Percentiles rank a stretch among this genome's conserved stretches.
Conservation (phyloP, 768 basidiomycete genomes). For the Pisolithus microcarpus region DNA sequence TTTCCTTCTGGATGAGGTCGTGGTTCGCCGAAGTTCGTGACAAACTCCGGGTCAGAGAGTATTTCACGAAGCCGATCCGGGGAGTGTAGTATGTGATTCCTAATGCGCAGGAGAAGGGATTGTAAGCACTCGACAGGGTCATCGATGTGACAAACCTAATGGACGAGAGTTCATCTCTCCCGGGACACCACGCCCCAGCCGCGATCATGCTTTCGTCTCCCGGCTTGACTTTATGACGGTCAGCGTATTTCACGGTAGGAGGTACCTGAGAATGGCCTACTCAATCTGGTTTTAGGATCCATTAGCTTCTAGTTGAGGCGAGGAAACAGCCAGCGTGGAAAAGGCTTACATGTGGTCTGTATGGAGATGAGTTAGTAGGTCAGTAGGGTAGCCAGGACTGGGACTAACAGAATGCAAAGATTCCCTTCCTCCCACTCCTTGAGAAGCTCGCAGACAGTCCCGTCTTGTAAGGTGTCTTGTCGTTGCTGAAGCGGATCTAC, state of each 20-base stretch:
- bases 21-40: constrained; percentile 68
- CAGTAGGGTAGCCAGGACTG: not conserved
- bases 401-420: constrained; percentile 76
- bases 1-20: constrained; percentile 53
- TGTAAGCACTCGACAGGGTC: not conserved
- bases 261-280: constrained; percentile 8
- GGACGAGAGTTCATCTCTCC: constrained; percentile 68
- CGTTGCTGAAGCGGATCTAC: constrained; percentile 83
- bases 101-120: constrained; percentile 12
- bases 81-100: constrained; percentile 57
- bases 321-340: not conserved
- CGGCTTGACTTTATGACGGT: constrained; percentile 45
- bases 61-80: constrained; percentile 56
- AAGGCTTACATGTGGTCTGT: constrained; percentile 18
- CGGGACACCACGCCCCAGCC: constrained; percentile 75
- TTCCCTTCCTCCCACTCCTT: constrained; percentile 82
- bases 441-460: constrained; percentile 79
- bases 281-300: constrained; percentile 9
- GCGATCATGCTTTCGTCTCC: constrained; percentile 68
- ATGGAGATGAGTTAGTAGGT: constrained; percentile 7
- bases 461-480: constrained; percentile 93
- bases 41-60: constrained; percentile 67
- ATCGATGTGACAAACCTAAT: constrained; percentile 46
- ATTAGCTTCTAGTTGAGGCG: not conserved
- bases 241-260: not conserved